phyloP scores from a whole-genome alignment of 345 rosid genomes.

The Linum tenue region DNA sequence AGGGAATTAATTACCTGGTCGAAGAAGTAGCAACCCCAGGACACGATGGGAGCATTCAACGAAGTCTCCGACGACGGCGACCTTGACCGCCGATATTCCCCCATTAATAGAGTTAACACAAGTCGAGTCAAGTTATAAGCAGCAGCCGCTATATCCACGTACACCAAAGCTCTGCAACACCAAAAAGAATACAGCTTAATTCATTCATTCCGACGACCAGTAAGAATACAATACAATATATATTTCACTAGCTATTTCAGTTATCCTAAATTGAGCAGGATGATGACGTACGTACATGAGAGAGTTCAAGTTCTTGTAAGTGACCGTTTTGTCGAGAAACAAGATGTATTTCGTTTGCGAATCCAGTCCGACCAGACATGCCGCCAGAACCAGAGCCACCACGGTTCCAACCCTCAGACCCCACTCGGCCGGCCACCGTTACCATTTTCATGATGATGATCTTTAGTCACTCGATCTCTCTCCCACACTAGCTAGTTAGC shows the following conservation, averaged over 20 bases:
- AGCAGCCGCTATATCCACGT: constrained; percentile 37
- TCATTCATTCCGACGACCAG: neutral
- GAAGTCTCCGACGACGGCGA: neutral
- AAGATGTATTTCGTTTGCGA: constrained; percentile 37
- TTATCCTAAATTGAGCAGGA: neutral
- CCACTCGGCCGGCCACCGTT: neutral
- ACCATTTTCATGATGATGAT: neutral
- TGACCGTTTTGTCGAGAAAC: constrained; percentile 28
- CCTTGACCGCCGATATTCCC: neutral
- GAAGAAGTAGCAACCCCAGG: constrained; percentile 39
- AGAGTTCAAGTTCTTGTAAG: constrained; percentile 35
- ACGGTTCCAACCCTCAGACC: constrained; percentile 29
- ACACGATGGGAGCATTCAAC: neutral
- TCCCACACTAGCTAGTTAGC: too few species aligned
- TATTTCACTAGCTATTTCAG: neutral
- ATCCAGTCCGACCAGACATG: constrained; percentile 36
- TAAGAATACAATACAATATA: neutral
- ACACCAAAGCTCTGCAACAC: constrained; percentile 30
- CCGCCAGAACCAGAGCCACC: constrained; percentile 26
- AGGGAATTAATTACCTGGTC: constrained; percentile 42
- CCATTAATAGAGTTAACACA: constrained; percentile 17
- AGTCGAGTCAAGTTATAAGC: constrained; percentile 54
- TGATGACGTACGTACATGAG: constrained; percentile 32
- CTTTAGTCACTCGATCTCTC: neutral
- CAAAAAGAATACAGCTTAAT: neutral